Evolutionary conservation across 176 grass and related monocot species (phyloP).

Genomic region (sorghum (Sorghum bicolor)): DNA sequence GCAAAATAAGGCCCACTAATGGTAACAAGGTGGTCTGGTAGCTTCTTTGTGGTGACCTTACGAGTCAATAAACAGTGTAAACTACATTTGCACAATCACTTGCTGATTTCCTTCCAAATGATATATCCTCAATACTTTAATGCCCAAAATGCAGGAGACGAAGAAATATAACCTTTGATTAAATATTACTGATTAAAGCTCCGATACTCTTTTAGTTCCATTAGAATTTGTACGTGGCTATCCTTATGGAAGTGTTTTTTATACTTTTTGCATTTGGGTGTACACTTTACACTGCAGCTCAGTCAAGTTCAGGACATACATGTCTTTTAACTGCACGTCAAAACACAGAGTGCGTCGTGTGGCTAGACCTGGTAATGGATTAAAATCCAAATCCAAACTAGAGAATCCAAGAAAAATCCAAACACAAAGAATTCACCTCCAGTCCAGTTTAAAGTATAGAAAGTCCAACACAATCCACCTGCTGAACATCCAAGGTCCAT

Average conservation of each 20-base stretch:
- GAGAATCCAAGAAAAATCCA: neutral
- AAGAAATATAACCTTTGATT: neutral
- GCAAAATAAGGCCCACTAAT: neutral
- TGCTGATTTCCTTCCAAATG: neutral
- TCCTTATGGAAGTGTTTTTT: neutral
- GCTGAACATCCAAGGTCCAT: neutral
- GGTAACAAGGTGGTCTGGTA: neutral
- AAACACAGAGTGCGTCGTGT: neutral
- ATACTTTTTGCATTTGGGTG: neutral
- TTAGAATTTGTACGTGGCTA: neutral
- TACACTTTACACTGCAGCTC: neutral
- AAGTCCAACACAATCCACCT: neutral
- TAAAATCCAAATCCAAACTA: neutral
- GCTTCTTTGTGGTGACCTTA: neutral
- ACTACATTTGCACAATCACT: neutral
- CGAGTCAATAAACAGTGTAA: neutral
- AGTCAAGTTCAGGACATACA: neutral
- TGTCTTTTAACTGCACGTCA: neutral
- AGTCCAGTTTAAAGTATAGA: neutral
- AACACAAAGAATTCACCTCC: neutral
- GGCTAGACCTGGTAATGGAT: neutral
- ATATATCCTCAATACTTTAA: neutral
- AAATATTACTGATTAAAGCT: neutral
- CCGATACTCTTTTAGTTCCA: neutral
- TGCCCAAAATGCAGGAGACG: neutral